A percentile compares a stretch with the other conserved stretches of the same genome.
These are phyloP conservation scores for Trypanosoma congolense DNA, from an alignment of 208 protist species.

Conservation along the genomic window DNA sequence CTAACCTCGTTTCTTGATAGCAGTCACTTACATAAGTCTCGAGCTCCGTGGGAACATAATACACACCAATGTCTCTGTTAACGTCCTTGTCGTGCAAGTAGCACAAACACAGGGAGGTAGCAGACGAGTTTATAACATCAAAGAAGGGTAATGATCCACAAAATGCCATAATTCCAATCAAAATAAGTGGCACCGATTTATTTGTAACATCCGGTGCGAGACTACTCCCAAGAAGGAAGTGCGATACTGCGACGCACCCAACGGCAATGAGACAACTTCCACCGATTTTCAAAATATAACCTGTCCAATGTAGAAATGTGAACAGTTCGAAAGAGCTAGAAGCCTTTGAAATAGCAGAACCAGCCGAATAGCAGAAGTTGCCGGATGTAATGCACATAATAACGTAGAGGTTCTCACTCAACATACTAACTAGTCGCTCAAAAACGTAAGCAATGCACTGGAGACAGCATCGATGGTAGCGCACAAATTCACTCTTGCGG, in stretches of 20 bases:
- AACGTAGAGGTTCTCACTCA: constrained; percentile 90
- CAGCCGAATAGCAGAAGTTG: constrained; percentile 66
- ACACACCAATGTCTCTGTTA: constrained; percentile 18
- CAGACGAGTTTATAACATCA: constrained; percentile 43
- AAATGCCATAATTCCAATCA: constrained; percentile 42
- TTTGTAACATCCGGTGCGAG: constrained; percentile 18
- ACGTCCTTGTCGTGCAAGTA: constrained; percentile 54
- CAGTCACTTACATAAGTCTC: constrained; percentile 22
- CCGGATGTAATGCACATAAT: constrained; percentile 74
- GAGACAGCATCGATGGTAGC: constrained; percentile 37
- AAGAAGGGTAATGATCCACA: constrained; percentile 46
- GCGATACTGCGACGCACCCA: constrained; percentile 17
- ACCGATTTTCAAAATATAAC: constrained; percentile 34
- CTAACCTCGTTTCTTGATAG: constrained; percentile 13
- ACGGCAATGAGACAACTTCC: constrained; percentile 43
- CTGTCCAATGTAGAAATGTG: constrained; percentile 25
- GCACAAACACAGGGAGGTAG: constrained; percentile 57
- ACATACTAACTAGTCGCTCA: constrained; percentile 76
- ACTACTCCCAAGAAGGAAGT: constrained; percentile 19
- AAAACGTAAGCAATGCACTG: constrained; percentile 63
- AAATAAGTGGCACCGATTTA: constrained; percentile 23
- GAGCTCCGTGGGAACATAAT: constrained; percentile 24
- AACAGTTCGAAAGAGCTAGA: constrained; percentile 25
- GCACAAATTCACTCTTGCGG: constrained; percentile 11
- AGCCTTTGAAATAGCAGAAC: constrained; percentile 51